These are phyloP conservation scores for Tuber microsphaerosporum DNA, from an alignment of 495 filamentous ascomycete species.

Conservation along the genomic window DNA sequence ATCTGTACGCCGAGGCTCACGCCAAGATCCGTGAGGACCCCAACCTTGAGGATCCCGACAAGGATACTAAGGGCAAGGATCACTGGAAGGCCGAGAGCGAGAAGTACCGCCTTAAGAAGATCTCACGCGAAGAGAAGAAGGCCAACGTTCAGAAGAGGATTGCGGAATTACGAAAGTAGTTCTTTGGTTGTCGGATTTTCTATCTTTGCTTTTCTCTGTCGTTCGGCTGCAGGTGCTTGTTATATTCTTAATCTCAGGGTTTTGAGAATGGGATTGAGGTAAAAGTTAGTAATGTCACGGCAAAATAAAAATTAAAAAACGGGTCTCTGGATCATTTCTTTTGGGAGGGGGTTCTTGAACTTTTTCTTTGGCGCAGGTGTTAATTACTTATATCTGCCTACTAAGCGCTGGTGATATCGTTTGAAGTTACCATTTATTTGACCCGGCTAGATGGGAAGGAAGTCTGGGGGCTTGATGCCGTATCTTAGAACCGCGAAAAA, in stretches of 20 bases:
- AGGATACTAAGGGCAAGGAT: slow-evolving; percentile 84
- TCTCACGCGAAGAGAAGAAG: slow-evolving; percentile 70
- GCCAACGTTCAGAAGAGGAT: slow-evolving; percentile 83
- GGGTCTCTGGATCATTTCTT: background rate
- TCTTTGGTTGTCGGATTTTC: slow-evolving; percentile 1
- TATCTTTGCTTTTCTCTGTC: slow-evolving; percentile 8
- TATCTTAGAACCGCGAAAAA: background rate
- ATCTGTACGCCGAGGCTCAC: slow-evolving; percentile 91
- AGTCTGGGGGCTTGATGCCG: background rate
- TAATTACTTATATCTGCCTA: background rate
- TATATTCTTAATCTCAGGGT: background rate
- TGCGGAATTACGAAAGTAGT: slow-evolving; percentile 55
- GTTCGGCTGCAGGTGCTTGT: background rate
- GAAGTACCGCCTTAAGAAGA: slow-evolving; percentile 72
- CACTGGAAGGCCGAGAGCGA: slow-evolving; percentile 92
- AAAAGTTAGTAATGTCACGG: background rate
- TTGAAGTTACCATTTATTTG: background rate
- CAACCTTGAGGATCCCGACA: slow-evolving; percentile 84
- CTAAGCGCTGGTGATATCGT: background rate
- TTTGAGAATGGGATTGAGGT: background rate
- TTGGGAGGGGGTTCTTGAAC: background rate
- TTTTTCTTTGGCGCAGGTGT: background rate
- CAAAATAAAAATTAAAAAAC: background rate
- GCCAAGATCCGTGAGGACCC: slow-evolving; percentile 95
- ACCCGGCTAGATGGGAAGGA: background rate